Evolutionary conservation across 352 stramenopile genomes (phyloP), one percentile per base, ranked within the genome.

Genomic region (Phytopythium montanum): DNA sequence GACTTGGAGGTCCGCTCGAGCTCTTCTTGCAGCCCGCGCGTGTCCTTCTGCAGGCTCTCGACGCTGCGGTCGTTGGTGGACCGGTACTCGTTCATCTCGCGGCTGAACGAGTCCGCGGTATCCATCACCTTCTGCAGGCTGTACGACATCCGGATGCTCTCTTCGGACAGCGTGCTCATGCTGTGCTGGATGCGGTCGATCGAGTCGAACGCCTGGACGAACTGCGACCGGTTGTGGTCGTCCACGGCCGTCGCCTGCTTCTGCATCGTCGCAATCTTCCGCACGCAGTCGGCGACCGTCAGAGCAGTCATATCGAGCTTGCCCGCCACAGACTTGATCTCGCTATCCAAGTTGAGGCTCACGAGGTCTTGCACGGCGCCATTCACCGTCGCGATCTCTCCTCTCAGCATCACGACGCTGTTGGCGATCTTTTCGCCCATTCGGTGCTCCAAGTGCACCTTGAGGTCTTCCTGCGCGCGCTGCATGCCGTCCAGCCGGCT

Each of bases 121-220:
- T 86, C 74, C 29, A 85, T 79, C 0, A 70, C 63, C 29, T 86
- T 75, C 52, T 88, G 76, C 8, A 91, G 54, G n/a, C 76, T 85
- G 70, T 84, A 89, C 21, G 79, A 79, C 2, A 87, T 48, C 16
- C 79, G 75, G 42, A 91, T 87, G 29, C 79, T 91, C 45, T 91
- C 81, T 59, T 91, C 81, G 0, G 81, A 91, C 21, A 91, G 53
- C 1, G 57, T 80, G 59, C 81, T 91, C 68, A 90, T 79, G 54
- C 72, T 91, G 18, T 73, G 59, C 41, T 83, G 59, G 9, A 89
- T 77, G 0, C 78, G 75, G 26, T 90, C 81, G 8, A 90, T 70
- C 31, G 81, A 87, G 54, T 89, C 79, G 38, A 90, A 88, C 0
- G 69, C 68, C 49, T 90, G 79, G 2, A 71, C 69, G 44, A 90